Evolutionary conservation across 441 rosid genomes (phyloP), one percentile per base, ranked within the genome.

Genomic region (Cnidoscolus chayamansa): DNA sequence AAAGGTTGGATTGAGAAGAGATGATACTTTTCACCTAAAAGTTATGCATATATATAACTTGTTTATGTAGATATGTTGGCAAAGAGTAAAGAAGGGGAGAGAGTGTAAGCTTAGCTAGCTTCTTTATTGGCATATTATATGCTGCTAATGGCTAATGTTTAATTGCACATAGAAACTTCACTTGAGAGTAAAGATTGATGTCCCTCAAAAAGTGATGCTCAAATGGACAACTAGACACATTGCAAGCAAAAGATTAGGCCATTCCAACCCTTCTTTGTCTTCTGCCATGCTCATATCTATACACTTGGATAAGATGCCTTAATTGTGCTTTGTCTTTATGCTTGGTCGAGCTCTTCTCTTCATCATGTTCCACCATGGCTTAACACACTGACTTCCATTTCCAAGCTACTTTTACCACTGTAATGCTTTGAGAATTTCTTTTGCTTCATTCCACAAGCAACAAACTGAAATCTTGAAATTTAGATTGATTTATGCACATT

Each of bases 141-240:
- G 6, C 7, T 3, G 6, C 45, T 40, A 57, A 0, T 71, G 53
- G 60, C 60, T 55, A 49, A 48, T 73, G 72, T 67, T 56, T 43
- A 57, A 64, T 40, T 40, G 45, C 7, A 5, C 45, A 40, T 4
- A 66, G 74, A 81, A 73, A 76, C 82, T 64, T 78, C 55, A 76
- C 84, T 76, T 76, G 80, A 74, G 78, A 65, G 77, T 74, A 58
- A 81, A 71, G 84, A 74, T 69, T 67, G 80, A 9, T 66, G 73
- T 65, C 68, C 63, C 56, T 70, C 57, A n/a, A 58, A 78, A 76
- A 73, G 80, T 47, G 72, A 73, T 67, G 69, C 68, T 68, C 56
- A 54, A 70, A 71, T 70, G 47, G 84, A 78, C 74, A 49, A 67
- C 50, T 55, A 72, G 68, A 56, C 75, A 68, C 47, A 75, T 75